Base-by-base conservation (phyloP, 2,329 filamentous ascomycete genomes). In the Pseudogymnoascus sp. region DNA sequence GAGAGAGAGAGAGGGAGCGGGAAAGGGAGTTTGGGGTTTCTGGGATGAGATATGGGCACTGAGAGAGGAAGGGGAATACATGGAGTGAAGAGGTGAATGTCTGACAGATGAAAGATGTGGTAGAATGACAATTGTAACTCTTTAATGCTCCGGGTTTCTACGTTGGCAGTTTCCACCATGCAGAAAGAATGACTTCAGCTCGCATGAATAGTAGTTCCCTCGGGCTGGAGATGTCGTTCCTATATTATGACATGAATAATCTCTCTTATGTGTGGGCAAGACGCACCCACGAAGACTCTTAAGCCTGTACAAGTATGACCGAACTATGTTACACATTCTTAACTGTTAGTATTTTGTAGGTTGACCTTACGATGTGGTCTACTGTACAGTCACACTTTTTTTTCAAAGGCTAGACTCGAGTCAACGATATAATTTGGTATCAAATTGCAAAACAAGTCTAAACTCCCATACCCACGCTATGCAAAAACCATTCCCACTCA, bases 401-500 rank as follows among this genome's bases (percentile, higher is more conserved):
- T 23, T 23, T 23, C 21, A 23, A 23, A 16, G 2, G 5, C 7
- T 21, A 46, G 21, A 46, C 42, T 46, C 42, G 18, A 49, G 9
- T 49, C 14, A 49, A 49, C 7, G 6, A 28, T 23, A 23, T 49
- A 56, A 18, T 16, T 56, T 56, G 49, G 49, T 34, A 56, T 56
- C 28, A 56, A 56, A 56, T 34, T 34, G 9, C 46, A 56, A 53
- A 31, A 31, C 16, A 53, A 34, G 49, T 56, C 25, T 56, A 56
- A 56, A 53, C n/a, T 56, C 28, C 43, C 23, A 31, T 34, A 14
- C 11, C 49, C 49, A 34, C 49, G 49, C 49, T 56, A 56, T 56
- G 28, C 28, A 56, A 56, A 56, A 18, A 34, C 9, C n/a, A 34
- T 34, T 34, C 28, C 25, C 49, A 21, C 11, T 56, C 49, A 56